phyloP scores from a whole-genome alignment of 1,139 yeast species.

The Nakaseomyces delphensis region DNA sequence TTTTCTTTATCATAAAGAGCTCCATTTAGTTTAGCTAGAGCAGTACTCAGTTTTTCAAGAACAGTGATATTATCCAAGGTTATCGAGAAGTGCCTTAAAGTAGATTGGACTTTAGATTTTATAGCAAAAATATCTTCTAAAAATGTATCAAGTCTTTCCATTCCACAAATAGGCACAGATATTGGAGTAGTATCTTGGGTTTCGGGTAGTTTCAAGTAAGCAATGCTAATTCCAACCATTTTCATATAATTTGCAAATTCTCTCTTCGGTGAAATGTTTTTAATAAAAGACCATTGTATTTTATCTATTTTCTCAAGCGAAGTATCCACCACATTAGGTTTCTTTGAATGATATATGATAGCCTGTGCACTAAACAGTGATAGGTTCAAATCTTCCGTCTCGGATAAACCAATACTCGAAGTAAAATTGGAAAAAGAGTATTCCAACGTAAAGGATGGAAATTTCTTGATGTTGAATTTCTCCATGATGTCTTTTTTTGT shows the following conservation, averaged over 20 bases:
- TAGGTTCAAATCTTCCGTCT: conserved; percentile 17
- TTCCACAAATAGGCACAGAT: conserved; percentile 22
- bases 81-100: conserved; percentile 22
- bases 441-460: conserved; percentile 21
- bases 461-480: background rate
- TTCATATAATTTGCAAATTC: conserved; percentile 15
- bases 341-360: conserved; percentile 6
- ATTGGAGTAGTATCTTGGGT: conserved; percentile 10
- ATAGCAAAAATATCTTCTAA: conserved; percentile 16
- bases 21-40: conserved; percentile 5
- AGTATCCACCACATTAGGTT: conserved; percentile 2
- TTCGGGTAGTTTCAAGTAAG: conserved; percentile 12
- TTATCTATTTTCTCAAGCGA: conserved; percentile 4
- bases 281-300: conserved; percentile 11
- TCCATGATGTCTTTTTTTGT: background rate
- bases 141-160: conserved; percentile 26
- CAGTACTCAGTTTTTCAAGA: conserved; percentile 15
- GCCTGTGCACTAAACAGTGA: conserved; percentile 21
- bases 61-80: conserved; percentile 22
- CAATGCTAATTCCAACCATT: conserved; percentile 13
- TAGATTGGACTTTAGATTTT: conserved; percentile 16
- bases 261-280: conserved; percentile 11
- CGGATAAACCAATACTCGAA: conserved; percentile 17
- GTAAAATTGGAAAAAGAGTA: conserved; percentile 20
- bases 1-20: background rate